A percentile compares a stretch with the other conserved stretches of the same genome.
These are phyloP conservation scores for Camellia oleifera DNA, from an alignment of 179 eudicot genomes.

Conservation along the genomic window DNA sequence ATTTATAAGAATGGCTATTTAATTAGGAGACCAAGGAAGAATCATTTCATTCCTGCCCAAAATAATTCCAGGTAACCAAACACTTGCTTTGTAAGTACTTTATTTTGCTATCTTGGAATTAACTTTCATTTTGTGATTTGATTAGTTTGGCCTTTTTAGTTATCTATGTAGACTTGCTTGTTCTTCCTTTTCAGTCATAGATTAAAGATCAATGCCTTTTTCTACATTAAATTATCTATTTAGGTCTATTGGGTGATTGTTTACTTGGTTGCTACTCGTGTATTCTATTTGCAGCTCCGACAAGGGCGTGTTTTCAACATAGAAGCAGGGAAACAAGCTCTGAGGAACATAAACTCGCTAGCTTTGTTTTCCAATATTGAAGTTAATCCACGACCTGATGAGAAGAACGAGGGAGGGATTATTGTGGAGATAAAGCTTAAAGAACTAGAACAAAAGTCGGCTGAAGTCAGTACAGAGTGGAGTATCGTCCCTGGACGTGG, in stretches of 20 bases:
- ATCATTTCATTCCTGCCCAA: too few relatives aligned
- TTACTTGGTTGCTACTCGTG: constrained; percentile 14
- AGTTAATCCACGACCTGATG: constrained; percentile 95
- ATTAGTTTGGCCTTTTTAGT: neutral
- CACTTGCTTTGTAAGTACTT: too few relatives aligned
- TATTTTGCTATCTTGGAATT: neutral
- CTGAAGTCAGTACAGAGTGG: constrained; percentile 98
- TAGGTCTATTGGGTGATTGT: neutral
- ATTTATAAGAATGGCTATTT: too few relatives aligned
- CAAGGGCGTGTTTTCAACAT: constrained; percentile 82
- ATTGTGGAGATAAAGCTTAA: constrained; percentile 96
- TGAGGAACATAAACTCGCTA: constrained; percentile 85
- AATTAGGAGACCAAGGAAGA: too few relatives aligned
- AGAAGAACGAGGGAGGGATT: constrained; percentile 91
- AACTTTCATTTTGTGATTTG: neutral
- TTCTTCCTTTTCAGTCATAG: neutral
- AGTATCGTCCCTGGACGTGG: constrained; percentile 94
- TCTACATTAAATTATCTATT: neutral
- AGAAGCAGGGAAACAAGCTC: constrained; percentile 95
- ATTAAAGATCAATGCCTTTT: neutral
- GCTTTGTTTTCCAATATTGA: constrained; percentile 94
- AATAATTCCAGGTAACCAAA: too few relatives aligned
- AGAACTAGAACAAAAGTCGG: constrained; percentile 91
- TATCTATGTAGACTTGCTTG: too few relatives aligned
- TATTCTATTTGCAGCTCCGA: constrained; percentile 60